phyloP scores from a whole-genome alignment of 78 protist genomes.

The Polysphondylium violaceum region DNA sequence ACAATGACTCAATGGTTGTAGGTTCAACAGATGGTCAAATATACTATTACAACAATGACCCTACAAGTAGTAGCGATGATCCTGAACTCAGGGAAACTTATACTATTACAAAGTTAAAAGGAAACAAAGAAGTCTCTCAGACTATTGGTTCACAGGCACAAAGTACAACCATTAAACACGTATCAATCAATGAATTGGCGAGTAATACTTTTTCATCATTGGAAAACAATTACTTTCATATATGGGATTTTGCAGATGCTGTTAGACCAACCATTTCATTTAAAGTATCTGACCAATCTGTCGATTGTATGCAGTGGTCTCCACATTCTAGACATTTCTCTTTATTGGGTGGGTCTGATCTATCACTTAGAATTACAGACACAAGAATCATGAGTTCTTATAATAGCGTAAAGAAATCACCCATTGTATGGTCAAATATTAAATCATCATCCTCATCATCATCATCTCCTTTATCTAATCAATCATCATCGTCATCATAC shows the following conservation, averaged over 20 bases:
- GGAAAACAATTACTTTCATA: constrained; percentile 58
- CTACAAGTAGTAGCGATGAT: background rate
- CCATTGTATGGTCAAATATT: constrained; percentile 36
- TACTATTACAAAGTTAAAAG: constrained; percentile 58
- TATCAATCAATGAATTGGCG: constrained; percentile 5
- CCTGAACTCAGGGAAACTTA: constrained; percentile 36
- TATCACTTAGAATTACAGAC: constrained; percentile 37
- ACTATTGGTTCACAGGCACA: constrained; percentile 19
- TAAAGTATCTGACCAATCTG: constrained; percentile 26
- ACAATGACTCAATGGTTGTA: constrained; percentile 13
- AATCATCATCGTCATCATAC: background rate
- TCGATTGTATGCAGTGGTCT: constrained; percentile 27
- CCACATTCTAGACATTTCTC: constrained; percentile 54
- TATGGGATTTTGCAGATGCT: constrained; percentile 65
- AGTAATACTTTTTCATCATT: constrained; percentile 16
- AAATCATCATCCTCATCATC: background rate
- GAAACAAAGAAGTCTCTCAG: constrained; percentile 10
- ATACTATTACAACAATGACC: constrained; percentile 40
- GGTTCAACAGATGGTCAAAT: constrained; percentile 73
- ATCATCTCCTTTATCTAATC: background rate
- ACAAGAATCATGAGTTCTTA: constrained; percentile 21
- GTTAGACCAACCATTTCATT: constrained; percentile 56
- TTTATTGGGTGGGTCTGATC: constrained; percentile 19
- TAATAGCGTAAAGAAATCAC: constrained; percentile 18
- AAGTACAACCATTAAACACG: constrained; percentile 17